These are phyloP conservation scores for Agastache rugosa DNA, from an alignment of 257 asterid species.

Conservation along the genomic window DNA sequence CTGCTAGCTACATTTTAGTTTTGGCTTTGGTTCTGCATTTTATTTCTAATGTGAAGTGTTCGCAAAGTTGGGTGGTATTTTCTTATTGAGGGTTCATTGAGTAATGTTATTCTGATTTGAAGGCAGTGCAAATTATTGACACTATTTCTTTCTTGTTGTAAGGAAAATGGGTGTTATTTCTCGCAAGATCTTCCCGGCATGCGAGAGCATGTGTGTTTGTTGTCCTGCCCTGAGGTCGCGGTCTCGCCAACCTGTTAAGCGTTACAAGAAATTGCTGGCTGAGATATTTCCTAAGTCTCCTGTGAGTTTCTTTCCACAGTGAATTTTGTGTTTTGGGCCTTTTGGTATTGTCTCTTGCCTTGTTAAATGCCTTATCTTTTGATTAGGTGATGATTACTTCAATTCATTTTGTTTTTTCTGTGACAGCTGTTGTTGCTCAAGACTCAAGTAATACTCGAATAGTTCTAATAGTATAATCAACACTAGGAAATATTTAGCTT, in stretches of 20 bases:
- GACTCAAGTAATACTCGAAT: not conserved
- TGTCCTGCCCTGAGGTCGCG: constrained; percentile 98
- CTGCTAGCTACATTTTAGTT: constrained; percentile 18
- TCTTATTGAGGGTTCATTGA: constrained; percentile 15
- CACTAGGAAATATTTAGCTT: constrained; percentile 7
- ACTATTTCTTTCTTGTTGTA: not conserved
- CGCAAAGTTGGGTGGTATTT: not conserved
- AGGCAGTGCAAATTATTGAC: constrained; percentile 17
- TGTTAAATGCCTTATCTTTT: not conserved
- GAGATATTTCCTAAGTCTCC: constrained; percentile 92
- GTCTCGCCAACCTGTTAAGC: constrained; percentile 95
- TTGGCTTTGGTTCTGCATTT: constrained; percentile 23
- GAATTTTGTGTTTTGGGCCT: constrained; percentile 4
- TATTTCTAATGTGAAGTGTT: not conserved
- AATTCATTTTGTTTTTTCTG: not conserved
- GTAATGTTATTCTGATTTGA: not conserved
- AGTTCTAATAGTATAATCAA: not conserved
- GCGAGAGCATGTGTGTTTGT: constrained; percentile 98
- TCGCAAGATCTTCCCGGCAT: constrained; percentile 93
- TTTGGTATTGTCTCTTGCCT: constrained; percentile 13
- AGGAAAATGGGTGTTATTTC: constrained; percentile 91
- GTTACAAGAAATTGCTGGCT: constrained; percentile 93
- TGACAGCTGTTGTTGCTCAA: not conserved
- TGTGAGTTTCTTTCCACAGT: constrained; percentile 54
- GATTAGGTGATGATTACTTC: constrained; percentile 1